These are phyloP conservation scores for Pterocarpus santalinus DNA, from an alignment of 306 rosid genomes.

Conservation along the genomic window DNA sequence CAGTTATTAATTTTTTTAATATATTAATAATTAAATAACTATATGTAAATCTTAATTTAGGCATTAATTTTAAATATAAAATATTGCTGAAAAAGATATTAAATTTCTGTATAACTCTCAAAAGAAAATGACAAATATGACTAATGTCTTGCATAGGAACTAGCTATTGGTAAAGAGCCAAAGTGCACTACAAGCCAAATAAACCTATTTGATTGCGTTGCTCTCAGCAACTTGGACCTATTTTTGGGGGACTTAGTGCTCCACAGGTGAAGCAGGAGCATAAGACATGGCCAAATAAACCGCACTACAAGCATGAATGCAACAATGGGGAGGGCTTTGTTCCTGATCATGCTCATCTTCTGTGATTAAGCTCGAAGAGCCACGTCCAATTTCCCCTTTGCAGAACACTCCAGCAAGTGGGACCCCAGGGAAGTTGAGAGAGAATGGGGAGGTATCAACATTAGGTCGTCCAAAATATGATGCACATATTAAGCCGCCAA, in stretches of 20 bases:
- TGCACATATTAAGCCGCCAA: conserved; percentile 49
- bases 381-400: conserved; percentile 45
- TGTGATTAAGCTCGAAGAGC: background rate
- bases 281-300: conserved; percentile 51
- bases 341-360: background rate
- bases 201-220: no score
- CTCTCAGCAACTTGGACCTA: background rate
- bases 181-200: no score
- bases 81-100: no score
- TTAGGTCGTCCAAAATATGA: conserved; percentile 36
- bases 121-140: no score
- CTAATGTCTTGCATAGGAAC: no score
- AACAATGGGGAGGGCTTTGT: conserved; percentile 20
- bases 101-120: no score
- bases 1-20: no score
- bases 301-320: conserved; percentile 45
- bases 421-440: background rate
- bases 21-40: no score
- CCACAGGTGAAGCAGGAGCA: conserved; percentile 27
- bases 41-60: no score
- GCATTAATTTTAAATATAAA: no score
- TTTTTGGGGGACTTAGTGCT: background rate
- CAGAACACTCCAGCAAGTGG: conserved; percentile 49
- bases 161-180: no score
- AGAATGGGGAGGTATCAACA: conserved; percentile 31